A percentile compares a stretch with the other conserved stretches of the same genome.
These are phyloP conservation scores for Crataegus laevigata DNA, from an alignment of 306 rosid genomes.

Conservation along the genomic window DNA sequence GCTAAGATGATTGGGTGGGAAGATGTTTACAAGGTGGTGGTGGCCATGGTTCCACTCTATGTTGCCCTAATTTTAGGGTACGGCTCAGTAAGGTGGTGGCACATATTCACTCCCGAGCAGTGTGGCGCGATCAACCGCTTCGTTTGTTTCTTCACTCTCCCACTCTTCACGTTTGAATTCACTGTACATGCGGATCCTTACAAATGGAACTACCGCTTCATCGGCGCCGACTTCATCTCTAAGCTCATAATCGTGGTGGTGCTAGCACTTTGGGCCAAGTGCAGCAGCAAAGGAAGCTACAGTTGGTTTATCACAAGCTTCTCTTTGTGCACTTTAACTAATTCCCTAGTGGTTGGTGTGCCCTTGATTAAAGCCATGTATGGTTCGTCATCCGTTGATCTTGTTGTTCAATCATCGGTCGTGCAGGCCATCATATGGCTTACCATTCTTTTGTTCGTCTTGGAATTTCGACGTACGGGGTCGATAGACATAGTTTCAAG, in stretches of 20 bases:
- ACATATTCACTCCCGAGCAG: slow-evolving; percentile 60
- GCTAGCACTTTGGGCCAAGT: slow-evolving; percentile 72
- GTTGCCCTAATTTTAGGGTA: slow-evolving; percentile 71
- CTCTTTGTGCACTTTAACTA: slow-evolving; percentile 69
- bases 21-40: slow-evolving; percentile 76
- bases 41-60: slow-evolving; percentile 69
- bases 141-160: slow-evolving; percentile 82
- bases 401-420: slow-evolving; percentile 78
- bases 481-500: not conserved
- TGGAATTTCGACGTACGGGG: slow-evolving; percentile 61
- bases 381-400: slow-evolving; percentile 54
- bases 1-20: slow-evolving; percentile 74
- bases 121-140: slow-evolving; percentile 78
- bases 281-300: slow-evolving; percentile 49
- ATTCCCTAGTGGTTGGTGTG: slow-evolving; percentile 78
- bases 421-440: slow-evolving; percentile 87
- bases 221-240: slow-evolving; percentile 62
- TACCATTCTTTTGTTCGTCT: slow-evolving; percentile 54
- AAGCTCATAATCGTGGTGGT: slow-evolving; percentile 56
- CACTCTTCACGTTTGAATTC: slow-evolving; percentile 82
- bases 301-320: slow-evolving; percentile 81
- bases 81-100: slow-evolving; percentile 92
- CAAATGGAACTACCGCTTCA: slow-evolving; percentile 53
- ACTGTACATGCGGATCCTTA: slow-evolving; percentile 73
- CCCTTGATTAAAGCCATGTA: slow-evolving; percentile 75